phyloP scores from a whole-genome alignment of 1,284 basidiomycete species.

The Trametes polyzona region DNA sequence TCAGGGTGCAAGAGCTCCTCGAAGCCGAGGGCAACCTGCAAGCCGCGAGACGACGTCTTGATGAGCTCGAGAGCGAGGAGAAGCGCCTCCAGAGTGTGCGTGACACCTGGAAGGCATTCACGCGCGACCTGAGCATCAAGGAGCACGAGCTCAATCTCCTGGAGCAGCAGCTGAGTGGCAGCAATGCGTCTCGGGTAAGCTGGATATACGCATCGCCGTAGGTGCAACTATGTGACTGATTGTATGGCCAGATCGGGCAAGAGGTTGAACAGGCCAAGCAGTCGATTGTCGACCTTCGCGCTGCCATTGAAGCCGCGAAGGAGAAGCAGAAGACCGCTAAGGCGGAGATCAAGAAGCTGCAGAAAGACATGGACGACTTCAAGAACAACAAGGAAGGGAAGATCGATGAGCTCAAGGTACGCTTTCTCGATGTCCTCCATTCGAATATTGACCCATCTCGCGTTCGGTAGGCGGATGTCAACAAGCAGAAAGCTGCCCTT shows the following conservation, averaged over 20 bases:
- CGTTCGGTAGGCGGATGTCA: slow-evolving; percentile 68
- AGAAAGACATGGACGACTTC: slow-evolving; percentile 98
- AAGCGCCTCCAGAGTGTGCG: slow-evolving; percentile 57
- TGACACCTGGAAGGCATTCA: slow-evolving; percentile 71
- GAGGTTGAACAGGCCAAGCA: slow-evolving; percentile 81
- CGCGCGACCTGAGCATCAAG: slow-evolving; percentile 85
- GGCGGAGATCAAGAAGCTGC: slow-evolving; percentile 83
- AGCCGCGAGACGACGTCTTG: slow-evolving; percentile 56
- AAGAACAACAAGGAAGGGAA: slow-evolving; percentile 99
- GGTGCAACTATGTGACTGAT: slow-evolving; percentile 1
- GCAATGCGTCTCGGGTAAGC: slow-evolving; percentile 86
- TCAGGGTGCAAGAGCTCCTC: slow-evolving; percentile 87
- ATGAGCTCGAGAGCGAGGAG: slow-evolving; percentile 63
- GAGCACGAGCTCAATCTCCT: slow-evolving; percentile 85
- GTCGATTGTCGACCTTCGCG: slow-evolving; percentile 69
- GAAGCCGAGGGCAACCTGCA: slow-evolving; percentile 59
- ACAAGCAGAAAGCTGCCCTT: slow-evolving; percentile 79
- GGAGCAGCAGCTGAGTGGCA: slow-evolving; percentile 86
- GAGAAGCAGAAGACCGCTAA: slow-evolving; percentile 79
- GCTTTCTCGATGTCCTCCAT: slow-evolving; percentile 11
- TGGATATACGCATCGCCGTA: neutral
- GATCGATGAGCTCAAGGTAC: slow-evolving; percentile 90
- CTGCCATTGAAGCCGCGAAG: slow-evolving; percentile 68
- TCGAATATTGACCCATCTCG: neutral
- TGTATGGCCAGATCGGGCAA: slow-evolving; percentile 63